A percentile compares a stretch with the other conserved stretches of the same genome.
phyloP scores from a whole-genome alignment of 2,329 filamentous ascomycete species.

The Blastomyces emzantsi region DNA sequence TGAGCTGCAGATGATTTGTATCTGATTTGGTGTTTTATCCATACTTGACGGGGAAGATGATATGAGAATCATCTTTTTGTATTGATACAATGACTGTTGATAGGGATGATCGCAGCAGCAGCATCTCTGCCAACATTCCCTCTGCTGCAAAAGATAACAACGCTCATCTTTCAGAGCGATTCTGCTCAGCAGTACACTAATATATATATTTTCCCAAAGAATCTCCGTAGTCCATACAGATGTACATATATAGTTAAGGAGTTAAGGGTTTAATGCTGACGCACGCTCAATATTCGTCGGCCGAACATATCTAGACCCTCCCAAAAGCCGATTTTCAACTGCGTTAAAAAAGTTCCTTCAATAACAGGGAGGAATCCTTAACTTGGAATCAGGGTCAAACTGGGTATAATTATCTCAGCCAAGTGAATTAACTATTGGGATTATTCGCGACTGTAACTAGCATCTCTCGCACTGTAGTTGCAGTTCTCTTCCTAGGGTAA shows the following conservation, averaged over 20 bases:
- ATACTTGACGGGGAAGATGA: not conserved
- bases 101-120: not conserved
- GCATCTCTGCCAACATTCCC: not conserved
- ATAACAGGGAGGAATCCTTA: too few species aligned
- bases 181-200: not conserved
- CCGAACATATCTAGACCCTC: not conserved
- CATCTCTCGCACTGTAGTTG: too few species aligned
- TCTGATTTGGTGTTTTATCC: not conserved
- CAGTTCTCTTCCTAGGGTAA: too few species aligned
- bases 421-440: not conserved
- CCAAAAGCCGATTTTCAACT: not conserved
- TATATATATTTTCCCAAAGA: not conserved
- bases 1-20: not conserved
- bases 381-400: too few species aligned
- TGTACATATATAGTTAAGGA: not conserved
- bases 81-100: not conserved
- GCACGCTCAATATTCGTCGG: not conserved
- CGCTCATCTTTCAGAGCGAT: not conserved
- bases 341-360: not conserved
- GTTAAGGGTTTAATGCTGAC: not conserved
- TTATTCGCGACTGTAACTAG: too few species aligned
- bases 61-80: not conserved
- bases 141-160: not conserved
- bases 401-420: too few species aligned
- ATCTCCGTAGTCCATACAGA: too few species aligned